Evolutionary conservation across 176 grass and related monocot genomes (phyloP).

Genomic region (Oryza glumipatula): DNA sequence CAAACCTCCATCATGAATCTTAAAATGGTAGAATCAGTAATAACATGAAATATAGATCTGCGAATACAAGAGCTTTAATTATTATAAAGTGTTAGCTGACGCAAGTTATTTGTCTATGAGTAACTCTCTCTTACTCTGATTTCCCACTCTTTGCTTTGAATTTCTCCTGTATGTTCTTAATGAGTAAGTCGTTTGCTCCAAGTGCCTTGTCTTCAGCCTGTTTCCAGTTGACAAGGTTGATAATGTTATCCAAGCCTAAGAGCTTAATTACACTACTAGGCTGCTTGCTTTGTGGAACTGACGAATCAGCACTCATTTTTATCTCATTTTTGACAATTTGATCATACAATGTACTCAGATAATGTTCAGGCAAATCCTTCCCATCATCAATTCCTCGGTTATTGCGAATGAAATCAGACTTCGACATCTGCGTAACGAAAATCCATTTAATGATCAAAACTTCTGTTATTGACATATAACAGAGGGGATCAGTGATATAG

Average conservation of each 20-base stretch:
- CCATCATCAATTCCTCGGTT: constrained; percentile 99
- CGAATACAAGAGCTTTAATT: constrained; percentile 40
- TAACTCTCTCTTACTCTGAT: constrained; percentile 69
- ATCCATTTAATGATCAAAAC: constrained; percentile 25
- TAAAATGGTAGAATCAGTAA: constrained; percentile 84
- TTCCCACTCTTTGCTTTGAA: constrained; percentile 97
- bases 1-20: constrained; percentile 99
- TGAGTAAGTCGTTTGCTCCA: constrained; percentile 89
- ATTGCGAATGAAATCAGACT: constrained; percentile 85
- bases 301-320: constrained; percentile 89
- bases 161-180: constrained; percentile 98
- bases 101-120: neutral
- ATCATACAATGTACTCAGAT: constrained; percentile 82
- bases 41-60: constrained; percentile 88
- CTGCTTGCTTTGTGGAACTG: constrained; percentile 81
- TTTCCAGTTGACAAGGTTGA: constrained; percentile 88
- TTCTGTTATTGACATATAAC: constrained; percentile 5
- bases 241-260: constrained; percentile 92
- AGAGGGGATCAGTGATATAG: constrained; percentile 16
- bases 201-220: constrained; percentile 83
- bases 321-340: constrained; percentile 99
- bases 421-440: constrained; percentile 79
- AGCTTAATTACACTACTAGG: constrained; percentile 85
- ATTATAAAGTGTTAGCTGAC: constrained; percentile 1
- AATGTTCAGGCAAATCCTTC: constrained; percentile 96